Percentiles rank a stretch among this genome's conserved stretches.
Conservation (phyloP, 177 flowering plant genomes). For the Tripterygium wilfordii region DNA sequence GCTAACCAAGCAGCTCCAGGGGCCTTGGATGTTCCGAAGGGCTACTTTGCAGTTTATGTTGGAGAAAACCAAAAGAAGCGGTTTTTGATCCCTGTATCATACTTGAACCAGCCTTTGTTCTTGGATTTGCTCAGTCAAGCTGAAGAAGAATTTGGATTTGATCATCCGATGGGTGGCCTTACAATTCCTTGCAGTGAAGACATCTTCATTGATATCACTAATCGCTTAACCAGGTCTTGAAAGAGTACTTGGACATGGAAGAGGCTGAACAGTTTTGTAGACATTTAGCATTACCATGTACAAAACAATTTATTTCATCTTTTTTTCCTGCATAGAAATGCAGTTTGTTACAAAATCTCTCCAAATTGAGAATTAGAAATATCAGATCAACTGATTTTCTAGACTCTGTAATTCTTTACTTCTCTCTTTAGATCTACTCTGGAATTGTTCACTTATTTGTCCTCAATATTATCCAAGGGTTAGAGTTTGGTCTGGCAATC, state of each 20-base stretch:
- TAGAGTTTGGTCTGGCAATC: too few species aligned
- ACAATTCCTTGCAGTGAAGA: constrained; percentile 1
- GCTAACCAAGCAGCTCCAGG: background rate
- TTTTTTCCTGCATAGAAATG: too few species aligned
- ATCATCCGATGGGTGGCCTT: background rate
- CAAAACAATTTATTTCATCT: too few species aligned
- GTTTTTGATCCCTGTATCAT: constrained; percentile 23
- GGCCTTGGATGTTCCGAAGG: background rate
- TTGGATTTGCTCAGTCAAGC: constrained; percentile 17
- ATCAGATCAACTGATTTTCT: too few species aligned
- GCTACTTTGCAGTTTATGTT: background rate
- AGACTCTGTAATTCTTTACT: too few species aligned
- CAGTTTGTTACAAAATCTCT: too few species aligned
- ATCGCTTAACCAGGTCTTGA: constrained; percentile 14
- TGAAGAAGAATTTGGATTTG: constrained; percentile 3
- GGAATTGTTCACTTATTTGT: too few species aligned
- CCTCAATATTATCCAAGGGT: too few species aligned
- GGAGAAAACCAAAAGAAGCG: constrained; percentile 17
- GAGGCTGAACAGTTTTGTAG: background rate
- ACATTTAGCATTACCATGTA: too few species aligned
- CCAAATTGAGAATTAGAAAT: too few species aligned
- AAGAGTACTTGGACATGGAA: background rate
- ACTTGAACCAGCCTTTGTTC: constrained; percentile 25
- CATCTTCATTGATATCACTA: constrained; percentile 20
- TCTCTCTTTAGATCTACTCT: too few species aligned